Base-by-base conservation (phyloP, 2,329 filamentous ascomycete genomes). In the Tolypocladium inflatum region DNA sequence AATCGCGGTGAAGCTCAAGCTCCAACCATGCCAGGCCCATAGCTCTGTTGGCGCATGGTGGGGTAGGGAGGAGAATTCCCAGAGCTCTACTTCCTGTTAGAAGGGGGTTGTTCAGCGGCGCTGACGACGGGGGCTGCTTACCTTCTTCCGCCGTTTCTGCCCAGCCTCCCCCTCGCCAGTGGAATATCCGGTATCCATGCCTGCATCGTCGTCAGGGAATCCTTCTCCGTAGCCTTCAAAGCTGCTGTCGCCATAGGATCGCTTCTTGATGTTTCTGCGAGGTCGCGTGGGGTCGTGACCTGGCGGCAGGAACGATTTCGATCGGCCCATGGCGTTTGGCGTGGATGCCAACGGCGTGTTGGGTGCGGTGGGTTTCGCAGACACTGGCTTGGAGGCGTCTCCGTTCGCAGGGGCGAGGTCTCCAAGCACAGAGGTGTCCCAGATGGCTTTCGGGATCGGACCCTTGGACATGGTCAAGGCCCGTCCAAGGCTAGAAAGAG, bases 201-300 rank as follows among this genome's bases (percentile, higher is more conserved):
- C 83, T 10, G 69, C 71, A 61, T 88, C 87, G 62, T 90, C 87
- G 61, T 91, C 88, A 11, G 80, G 80, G 63, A 80, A 90, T 39
- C 86, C 85, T 63, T 91, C 87, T 51, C 83, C 82, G 66, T 91
- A 91, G 48, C 89, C 88, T 65, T 88, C 85, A 67, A 83, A 92
- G 65, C 86, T 89, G 64, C 79, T 82, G 62, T 92, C 89, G 43
- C 86, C 85, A 68, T 91, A 92, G 61, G 85, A 83, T 54, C 89
- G 81, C 78, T 91, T 91, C 76, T 88, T 90, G 61, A 83, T 80
- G 57, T 79, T 76, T 54, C 89, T 80, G 64, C 86, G 85, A 39
- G 87, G 84, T 57, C 88, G 78, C 43, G 76, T 71, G 13, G 74
- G 71, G 57, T 82, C 79, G 38, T 78, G 71, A n/a, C 69, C 72